Conservation (phyloP, 345 rosid species). For the Arabidopsis arenosa region DNA sequence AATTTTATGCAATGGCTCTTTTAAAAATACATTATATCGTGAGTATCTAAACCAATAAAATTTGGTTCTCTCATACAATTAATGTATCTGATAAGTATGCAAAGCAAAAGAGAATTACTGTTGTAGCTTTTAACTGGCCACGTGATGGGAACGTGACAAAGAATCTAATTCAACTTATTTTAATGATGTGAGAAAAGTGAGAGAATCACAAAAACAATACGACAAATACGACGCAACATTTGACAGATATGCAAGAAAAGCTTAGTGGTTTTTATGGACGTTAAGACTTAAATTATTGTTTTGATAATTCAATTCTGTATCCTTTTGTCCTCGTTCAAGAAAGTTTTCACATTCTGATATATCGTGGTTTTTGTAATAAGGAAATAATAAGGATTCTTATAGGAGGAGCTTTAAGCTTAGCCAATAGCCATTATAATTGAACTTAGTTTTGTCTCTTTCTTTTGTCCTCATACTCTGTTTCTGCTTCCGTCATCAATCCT, state of each 20-base stretch:
- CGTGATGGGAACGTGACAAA: slow-evolving; percentile 39
- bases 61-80: background rate
- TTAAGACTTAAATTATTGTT: slow-evolving; percentile 16
- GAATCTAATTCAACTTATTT: slow-evolving; percentile 32
- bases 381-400: background rate
- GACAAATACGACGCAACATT: slow-evolving; percentile 36
- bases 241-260: slow-evolving; percentile 37
- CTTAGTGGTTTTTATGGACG: slow-evolving; percentile 14
- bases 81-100: background rate
- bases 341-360: slow-evolving; percentile 1
- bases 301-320: slow-evolving; percentile 12
- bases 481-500: slow-evolving; percentile 8
- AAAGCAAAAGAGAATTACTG: background rate
- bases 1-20: background rate
- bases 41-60: background rate
- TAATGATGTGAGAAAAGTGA: slow-evolving; percentile 23
- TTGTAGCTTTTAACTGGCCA: slow-evolving; percentile 26
- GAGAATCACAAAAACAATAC: slow-evolving; percentile 27
- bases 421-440: slow-evolving; percentile 20
- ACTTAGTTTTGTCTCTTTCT: slow-evolving; percentile 36
- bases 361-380: background rate
- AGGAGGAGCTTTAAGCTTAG: background rate
- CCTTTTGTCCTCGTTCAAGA: slow-evolving; percentile 8
- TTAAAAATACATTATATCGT: background rate
- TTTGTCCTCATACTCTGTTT: slow-evolving; percentile 1